Percentiles rank a stretch among this genome's conserved stretches.
Evolutionary conservation across 768 basidiomycete genomes (phyloP).

Genomic region (Boletus edulis): DNA sequence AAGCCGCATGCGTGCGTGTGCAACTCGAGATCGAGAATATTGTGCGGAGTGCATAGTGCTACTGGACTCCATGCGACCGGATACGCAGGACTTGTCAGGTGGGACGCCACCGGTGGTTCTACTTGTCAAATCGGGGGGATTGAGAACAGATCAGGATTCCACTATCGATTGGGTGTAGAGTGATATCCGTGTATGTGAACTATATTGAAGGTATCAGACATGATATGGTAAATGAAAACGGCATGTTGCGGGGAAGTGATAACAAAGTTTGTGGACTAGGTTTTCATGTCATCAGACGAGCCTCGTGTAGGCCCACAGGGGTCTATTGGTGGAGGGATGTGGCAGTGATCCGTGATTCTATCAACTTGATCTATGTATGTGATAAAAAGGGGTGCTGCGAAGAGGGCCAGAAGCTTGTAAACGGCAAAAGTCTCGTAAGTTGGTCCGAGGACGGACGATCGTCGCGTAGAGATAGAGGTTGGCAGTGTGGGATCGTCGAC

Average conservation of each 20-base stretch:
- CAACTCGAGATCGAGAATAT: constrained; percentile 67
- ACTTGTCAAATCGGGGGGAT: neutral
- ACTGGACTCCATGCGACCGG: too few species aligned
- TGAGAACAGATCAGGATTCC: constrained; percentile 1
- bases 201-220: constrained; percentile 1
- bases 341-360: constrained; percentile 16
- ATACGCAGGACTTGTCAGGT: neutral
- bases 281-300: constrained; percentile 9
- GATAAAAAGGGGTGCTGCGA: constrained; percentile 9
- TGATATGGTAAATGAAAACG: constrained; percentile 23
- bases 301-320: constrained; percentile 22
- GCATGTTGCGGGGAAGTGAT: constrained; percentile 29
- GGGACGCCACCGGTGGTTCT: constrained; percentile 18
- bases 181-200: constrained; percentile 14
- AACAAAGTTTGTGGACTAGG: constrained; percentile 17
- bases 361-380: constrained; percentile 13
- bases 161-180: constrained; percentile 7
- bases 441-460: constrained; percentile 3
- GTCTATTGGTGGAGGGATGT: constrained; percentile 6
- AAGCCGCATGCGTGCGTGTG: constrained; percentile 60
- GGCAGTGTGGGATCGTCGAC: constrained; percentile 13
- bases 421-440: constrained; percentile 13
- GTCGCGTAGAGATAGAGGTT: constrained; percentile 2
- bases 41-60: constrained; percentile 32
- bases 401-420: neutral